Percentiles rank a stretch among this genome's conserved stretches.
phyloP scores from a whole-genome alignment of 116 monocot genomes.

The Trichopus zeylanicus region DNA sequence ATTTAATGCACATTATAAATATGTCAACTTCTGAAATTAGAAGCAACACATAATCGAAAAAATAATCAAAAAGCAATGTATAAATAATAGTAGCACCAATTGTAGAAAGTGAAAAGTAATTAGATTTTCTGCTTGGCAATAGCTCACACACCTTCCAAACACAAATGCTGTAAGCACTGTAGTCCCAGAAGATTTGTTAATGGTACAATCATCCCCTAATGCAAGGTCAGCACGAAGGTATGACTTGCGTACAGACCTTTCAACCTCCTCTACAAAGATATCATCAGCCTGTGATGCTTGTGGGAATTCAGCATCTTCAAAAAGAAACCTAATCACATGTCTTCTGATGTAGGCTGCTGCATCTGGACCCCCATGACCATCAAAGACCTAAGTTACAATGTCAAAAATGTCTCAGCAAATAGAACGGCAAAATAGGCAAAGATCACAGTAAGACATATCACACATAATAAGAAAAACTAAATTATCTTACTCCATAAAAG shows the following conservation, averaged over 20 bases:
- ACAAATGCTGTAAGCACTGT: slow-evolving; percentile 60
- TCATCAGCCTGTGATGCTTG: slow-evolving; percentile 29
- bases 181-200: slow-evolving; percentile 53
- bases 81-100: neutral
- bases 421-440: neutral
- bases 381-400: slow-evolving; percentile 46
- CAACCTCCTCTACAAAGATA: slow-evolving; percentile 29
- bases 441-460: neutral
- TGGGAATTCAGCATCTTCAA: slow-evolving; percentile 61
- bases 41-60: too few species aligned
- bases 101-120: neutral
- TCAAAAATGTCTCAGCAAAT: neutral
- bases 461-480: too few species aligned
- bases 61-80: neutral
- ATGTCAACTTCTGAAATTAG: too few species aligned
- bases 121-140: neutral
- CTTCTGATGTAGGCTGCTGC: slow-evolving; percentile 55
- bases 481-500: slow-evolving; percentile 37
- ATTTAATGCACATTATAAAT: too few species aligned
- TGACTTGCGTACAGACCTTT: slow-evolving; percentile 34
- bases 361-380: slow-evolving; percentile 82
- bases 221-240: slow-evolving; percentile 61
- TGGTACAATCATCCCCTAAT: slow-evolving; percentile 42
- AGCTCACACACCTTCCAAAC: slow-evolving; percentile 40
- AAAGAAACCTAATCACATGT: slow-evolving; percentile 50